Conservation (phyloP, 331 rosid genomes). For the Rosa hybrid region DNA sequence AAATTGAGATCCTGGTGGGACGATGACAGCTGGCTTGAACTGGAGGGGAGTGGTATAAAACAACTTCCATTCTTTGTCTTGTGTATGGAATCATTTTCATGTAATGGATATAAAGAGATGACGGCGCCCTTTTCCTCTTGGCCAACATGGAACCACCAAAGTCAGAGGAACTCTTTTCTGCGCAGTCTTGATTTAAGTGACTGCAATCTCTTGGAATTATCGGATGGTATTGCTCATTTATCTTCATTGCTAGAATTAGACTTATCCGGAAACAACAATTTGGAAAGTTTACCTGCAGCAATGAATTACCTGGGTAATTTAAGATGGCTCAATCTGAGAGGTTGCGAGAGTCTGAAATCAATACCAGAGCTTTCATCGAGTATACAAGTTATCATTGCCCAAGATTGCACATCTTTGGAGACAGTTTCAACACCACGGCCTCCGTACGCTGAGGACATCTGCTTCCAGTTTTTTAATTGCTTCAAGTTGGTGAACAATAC, state of each 20-base stretch:
- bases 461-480: background rate
- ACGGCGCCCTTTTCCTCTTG: background rate
- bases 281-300: background rate
- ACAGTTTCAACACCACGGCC: background rate
- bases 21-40: no score
- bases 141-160: background rate
- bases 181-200: background rate
- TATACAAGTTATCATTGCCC: background rate
- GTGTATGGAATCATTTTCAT: background rate
- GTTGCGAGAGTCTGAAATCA: background rate
- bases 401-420: background rate
- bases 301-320: background rate
- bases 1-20: background rate
- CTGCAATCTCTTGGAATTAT: background rate
- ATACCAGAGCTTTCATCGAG: background rate
- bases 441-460: fast-evolving
- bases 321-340: fast-evolving
- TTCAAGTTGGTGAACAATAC: background rate
- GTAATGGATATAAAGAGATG: background rate
- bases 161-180: background rate
- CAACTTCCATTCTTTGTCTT: background rate
- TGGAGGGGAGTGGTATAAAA: background rate
- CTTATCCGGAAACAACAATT: background rate
- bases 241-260: background rate
- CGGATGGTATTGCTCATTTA: background rate